These are phyloP conservation scores for Papilionanthe hybrid DNA, from an alignment of 116 monocot genomes.

Conservation along the genomic window DNA sequence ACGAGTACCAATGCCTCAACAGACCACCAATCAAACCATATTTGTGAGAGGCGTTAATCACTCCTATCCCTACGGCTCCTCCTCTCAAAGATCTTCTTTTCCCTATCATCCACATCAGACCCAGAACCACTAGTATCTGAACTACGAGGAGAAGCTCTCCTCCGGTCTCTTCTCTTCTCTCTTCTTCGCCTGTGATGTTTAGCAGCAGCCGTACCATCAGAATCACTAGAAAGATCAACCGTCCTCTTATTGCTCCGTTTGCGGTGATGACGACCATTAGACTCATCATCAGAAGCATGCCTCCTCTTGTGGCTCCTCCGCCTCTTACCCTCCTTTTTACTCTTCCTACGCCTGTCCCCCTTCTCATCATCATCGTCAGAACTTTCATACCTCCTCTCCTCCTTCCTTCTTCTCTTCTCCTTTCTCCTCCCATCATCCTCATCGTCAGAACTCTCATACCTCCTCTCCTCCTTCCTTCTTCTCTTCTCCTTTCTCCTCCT, in stretches of 20 bases:
- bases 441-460: constrained; percentile 16
- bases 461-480: constrained; percentile 9
- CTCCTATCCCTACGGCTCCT: constrained; percentile 9
- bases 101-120: constrained; percentile 25
- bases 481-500: constrained; percentile 20
- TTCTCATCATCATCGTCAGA: too few species aligned
- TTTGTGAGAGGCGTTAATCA: not conserved
- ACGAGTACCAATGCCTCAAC: not conserved
- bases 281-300: constrained; percentile 35
- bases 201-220: constrained; percentile 12
- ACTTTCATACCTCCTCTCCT: too few species aligned
- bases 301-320: constrained; percentile 36
- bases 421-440: constrained; percentile 9
- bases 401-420: constrained; percentile 29
- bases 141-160: constrained; percentile 10
- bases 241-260: constrained; percentile 10
- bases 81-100: constrained; percentile 27
- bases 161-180: constrained; percentile 1
- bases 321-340: constrained; percentile 25
- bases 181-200: constrained; percentile 7
- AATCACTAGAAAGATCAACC: constrained; percentile 14
- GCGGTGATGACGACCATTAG: constrained; percentile 12
- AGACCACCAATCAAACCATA: not conserved
- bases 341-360: too few species aligned
- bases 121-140: constrained; percentile 22